Evolutionary conservation across 2,329 filamentous ascomycete genomes (phyloP).

Genomic region (Claviceps sp.): DNA sequence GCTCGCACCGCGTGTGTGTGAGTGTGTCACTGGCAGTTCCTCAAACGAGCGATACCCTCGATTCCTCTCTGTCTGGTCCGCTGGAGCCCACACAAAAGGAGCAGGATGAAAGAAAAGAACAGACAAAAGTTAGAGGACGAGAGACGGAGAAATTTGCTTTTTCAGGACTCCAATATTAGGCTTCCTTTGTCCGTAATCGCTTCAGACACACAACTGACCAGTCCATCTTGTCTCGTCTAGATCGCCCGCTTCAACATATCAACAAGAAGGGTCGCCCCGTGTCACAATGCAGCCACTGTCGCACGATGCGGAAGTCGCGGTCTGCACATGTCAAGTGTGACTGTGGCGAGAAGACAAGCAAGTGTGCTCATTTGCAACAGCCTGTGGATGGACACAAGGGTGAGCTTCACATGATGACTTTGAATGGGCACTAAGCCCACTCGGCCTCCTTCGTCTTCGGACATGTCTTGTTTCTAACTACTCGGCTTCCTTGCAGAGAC

Average conservation of each 20-base stretch:
- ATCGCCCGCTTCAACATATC: slow-evolving; percentile 84
- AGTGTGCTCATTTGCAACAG: slow-evolving; percentile 47
- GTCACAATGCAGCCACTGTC: slow-evolving; percentile 95
- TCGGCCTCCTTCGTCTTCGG: slow-evolving; percentile 4
- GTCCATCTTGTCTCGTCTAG: slow-evolving; percentile 29
- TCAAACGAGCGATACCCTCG: not conserved
- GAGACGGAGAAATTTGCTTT: not conserved
- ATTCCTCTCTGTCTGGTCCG: not conserved
- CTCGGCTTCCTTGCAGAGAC: slow-evolving; percentile 33
- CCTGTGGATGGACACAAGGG: slow-evolving; percentile 45
- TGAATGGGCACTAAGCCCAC: not conserved
- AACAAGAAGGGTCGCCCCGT: slow-evolving; percentile 96
- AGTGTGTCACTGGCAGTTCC: not conserved
- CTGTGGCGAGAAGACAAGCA: slow-evolving; percentile 83
- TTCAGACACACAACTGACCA: not conserved
- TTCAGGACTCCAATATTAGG: not conserved
- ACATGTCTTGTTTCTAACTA: slow-evolving; percentile 5
- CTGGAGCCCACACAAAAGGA: not conserved
- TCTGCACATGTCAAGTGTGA: slow-evolving; percentile 93
- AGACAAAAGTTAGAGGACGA: not conserved
- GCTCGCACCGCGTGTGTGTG: not conserved
- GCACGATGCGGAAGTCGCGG: slow-evolving; percentile 88
- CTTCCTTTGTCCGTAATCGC: not conserved
- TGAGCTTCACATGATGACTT: slow-evolving; percentile 23
- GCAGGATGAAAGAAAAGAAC: not conserved